Evolutionary conservation across 2,329 filamentous ascomycete genomes (phyloP).

Genomic region (Alternaria panax): DNA sequence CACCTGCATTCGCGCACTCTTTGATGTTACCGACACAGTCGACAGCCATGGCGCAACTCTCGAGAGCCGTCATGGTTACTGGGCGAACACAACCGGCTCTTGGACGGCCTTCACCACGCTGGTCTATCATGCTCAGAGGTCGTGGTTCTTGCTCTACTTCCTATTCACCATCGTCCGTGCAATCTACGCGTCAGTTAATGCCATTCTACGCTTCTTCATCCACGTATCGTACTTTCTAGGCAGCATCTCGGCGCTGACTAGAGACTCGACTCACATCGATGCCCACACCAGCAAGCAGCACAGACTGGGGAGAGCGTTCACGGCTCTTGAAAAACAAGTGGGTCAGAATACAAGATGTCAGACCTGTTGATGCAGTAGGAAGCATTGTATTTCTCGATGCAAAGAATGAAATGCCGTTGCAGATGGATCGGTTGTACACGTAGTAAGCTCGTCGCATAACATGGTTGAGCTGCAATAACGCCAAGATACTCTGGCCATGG

Average conservation of each 20-base stretch:
- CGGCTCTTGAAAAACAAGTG: slow-evolving; percentile 12
- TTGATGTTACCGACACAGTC: background rate
- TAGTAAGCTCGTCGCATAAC: background rate
- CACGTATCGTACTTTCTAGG: slow-evolving; percentile 19
- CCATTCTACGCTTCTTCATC: background rate
- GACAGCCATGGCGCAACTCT: background rate
- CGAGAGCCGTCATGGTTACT: background rate
- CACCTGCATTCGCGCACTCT: background rate
- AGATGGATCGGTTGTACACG: background rate
- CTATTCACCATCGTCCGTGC: background rate
- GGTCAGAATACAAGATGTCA: slow-evolving; percentile 26
- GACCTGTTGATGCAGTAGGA: slow-evolving; percentile 13
- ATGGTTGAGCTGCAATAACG: background rate
- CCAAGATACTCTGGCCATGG: background rate
- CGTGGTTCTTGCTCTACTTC: background rate
- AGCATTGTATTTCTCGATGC: slow-evolving; percentile 20
- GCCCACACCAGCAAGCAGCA: slow-evolving; percentile 4
- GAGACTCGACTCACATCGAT: slow-evolving; percentile 16
- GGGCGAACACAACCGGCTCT: background rate
- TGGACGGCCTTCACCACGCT: background rate
- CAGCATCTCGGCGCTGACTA: slow-evolving; percentile 14
- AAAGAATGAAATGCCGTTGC: background rate
- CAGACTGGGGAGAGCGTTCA: slow-evolving; percentile 14
- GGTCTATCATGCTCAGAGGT: background rate
- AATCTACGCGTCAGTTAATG: background rate